Evolutionary conservation across 305 asterid genomes (phyloP).

Genomic region (Fraxinus dipetala): DNA sequence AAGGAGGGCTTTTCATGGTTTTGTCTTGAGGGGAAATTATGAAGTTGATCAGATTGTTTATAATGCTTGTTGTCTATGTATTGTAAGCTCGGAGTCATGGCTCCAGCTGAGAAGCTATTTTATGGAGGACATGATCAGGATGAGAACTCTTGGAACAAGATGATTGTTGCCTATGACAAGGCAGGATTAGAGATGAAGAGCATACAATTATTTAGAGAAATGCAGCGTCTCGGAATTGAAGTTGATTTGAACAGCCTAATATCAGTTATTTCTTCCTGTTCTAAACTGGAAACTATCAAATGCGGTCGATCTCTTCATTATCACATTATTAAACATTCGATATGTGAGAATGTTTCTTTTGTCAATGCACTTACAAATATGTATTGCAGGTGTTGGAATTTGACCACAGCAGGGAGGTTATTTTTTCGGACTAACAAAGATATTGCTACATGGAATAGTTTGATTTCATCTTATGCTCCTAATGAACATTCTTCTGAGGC

Average conservation of each 20-base stretch:
- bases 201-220: constrained; percentile 49
- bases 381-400: constrained; percentile 57
- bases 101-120: constrained; percentile 45
- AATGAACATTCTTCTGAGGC: constrained; percentile 49
- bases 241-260: constrained; percentile 41
- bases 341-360: constrained; percentile 38
- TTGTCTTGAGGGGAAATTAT: constrained; percentile 49
- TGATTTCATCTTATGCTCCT: constrained; percentile 48
- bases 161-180: constrained; percentile 51
- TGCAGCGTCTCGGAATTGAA: constrained; percentile 47
- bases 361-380: constrained; percentile 61
- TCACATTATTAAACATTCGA: constrained; percentile 33
- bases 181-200: constrained; percentile 52
- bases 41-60: constrained; percentile 34
- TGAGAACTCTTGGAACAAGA: constrained; percentile 53
- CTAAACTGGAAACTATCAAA: constrained; percentile 42
- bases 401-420: constrained; percentile 39
- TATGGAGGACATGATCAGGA: constrained; percentile 30
- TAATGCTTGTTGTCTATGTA: constrained; percentile 64
- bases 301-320: constrained; percentile 61
- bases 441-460: constrained; percentile 59
- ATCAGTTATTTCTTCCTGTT: constrained; percentile 60
- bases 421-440: constrained; percentile 40
- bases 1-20: constrained; percentile 68
- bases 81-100: constrained; percentile 51